Evolutionary conservation across 1,284 basidiomycete species (phyloP).

Genomic region (Puccinia novopanici): DNA sequence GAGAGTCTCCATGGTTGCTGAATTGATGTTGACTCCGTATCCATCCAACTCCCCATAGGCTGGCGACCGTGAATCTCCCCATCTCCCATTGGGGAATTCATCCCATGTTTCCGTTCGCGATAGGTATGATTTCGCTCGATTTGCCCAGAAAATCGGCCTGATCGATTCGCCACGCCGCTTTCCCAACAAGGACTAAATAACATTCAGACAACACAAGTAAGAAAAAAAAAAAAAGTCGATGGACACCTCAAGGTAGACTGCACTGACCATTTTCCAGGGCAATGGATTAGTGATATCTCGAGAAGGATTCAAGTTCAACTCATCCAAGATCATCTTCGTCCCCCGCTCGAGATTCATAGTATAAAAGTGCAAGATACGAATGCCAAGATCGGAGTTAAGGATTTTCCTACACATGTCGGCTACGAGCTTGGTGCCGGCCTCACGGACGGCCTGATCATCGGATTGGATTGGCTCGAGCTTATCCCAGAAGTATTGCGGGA

Average conservation of each 20-base stretch:
- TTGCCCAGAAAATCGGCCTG: constrained; percentile 94
- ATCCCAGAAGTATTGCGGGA: constrained; percentile 72
- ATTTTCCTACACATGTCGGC: constrained; percentile 54
- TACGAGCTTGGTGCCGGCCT: constrained; percentile 55
- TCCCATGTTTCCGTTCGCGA: constrained; percentile 82
- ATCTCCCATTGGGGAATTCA: constrained; percentile 67
- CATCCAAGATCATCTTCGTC: constrained; percentile 82
- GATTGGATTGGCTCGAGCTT: constrained; percentile 74
- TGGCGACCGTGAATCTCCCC: constrained; percentile 62
- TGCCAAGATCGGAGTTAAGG: constrained; percentile 53
- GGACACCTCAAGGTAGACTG: neutral
- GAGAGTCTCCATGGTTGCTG: constrained; percentile 69
- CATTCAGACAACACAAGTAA: constrained; percentile 20
- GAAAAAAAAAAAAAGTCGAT: neutral
- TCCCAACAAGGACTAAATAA: constrained; percentile 75
- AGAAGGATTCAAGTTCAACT: constrained; percentile 75
- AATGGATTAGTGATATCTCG: constrained; percentile 84
- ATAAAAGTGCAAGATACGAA: constrained; percentile 54
- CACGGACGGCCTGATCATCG: constrained; percentile 55
- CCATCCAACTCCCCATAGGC: constrained; percentile 61
- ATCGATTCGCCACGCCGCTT: constrained; percentile 82
- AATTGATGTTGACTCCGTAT: constrained; percentile 59
- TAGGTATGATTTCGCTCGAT: constrained; percentile 84
- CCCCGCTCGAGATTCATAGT: constrained; percentile 64
- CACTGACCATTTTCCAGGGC: constrained; percentile 61